phyloP scores from a whole-genome alignment of 164 flowering plant genomes.

The Saururus chinensis region DNA sequence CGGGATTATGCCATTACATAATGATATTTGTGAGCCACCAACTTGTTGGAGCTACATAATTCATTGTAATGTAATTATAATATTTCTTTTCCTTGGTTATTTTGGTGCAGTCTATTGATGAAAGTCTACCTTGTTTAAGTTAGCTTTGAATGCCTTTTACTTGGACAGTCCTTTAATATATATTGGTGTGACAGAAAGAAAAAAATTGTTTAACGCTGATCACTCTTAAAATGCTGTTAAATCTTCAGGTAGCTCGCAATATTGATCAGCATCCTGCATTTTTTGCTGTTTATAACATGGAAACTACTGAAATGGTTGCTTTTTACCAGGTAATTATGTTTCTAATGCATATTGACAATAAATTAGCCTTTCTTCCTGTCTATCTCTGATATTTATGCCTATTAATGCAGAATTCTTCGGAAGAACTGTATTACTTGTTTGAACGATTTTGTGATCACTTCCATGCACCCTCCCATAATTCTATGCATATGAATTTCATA shows the following conservation, averaged over 20 bases:
- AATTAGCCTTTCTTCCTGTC: slow-evolving; percentile 5
- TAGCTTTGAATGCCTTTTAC: no score
- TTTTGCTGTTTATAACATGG: slow-evolving; percentile 95
- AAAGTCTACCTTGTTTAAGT: no score
- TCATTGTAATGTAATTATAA: no score
- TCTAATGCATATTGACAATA: background rate
- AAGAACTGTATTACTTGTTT: slow-evolving; percentile 74
- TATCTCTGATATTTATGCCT: background rate
- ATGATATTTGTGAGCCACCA: no score
- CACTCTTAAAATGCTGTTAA: no score
- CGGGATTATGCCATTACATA: no score
- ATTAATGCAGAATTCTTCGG: slow-evolving; percentile 60
- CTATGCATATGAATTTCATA: slow-evolving; percentile 59
- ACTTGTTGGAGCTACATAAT: no score
- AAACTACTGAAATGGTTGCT: slow-evolving; percentile 82
- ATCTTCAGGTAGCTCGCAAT: slow-evolving; percentile 70
- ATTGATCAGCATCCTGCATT: slow-evolving; percentile 79
- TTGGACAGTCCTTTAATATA: no score
- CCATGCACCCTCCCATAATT: slow-evolving; percentile 43
- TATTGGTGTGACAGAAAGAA: no score
- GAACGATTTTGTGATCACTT: slow-evolving; percentile 85
- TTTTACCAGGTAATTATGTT: slow-evolving; percentile 66
- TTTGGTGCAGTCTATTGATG: no score
- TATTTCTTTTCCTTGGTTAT: no score
- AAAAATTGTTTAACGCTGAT: no score